Evolutionary conservation across 306 rosid genomes (phyloP).

Genomic region (Citrullus amarus): DNA sequence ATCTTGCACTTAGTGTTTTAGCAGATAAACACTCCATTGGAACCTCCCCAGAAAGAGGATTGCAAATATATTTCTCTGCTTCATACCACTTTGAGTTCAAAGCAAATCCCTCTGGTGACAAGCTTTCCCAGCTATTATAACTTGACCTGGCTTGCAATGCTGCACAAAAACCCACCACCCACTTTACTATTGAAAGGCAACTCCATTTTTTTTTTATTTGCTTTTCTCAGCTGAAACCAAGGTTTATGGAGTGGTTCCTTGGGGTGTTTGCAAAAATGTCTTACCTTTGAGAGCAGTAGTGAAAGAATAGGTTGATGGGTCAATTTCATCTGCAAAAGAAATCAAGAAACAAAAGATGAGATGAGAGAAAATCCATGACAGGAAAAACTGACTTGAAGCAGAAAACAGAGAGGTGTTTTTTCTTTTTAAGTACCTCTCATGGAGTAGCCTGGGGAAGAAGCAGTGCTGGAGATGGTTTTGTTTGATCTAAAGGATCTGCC

Average conservation of each 20-base stretch:
- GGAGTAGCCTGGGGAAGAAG: conserved; percentile 81
- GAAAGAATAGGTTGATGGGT: conserved; percentile 90
- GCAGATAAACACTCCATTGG: conserved; percentile 93
- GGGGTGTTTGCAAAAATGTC: background rate
- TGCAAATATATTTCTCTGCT: conserved; percentile 90
- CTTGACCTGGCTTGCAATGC: conserved; percentile 73
- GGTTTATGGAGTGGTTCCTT: background rate
- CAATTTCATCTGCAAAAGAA: conserved; percentile 71
- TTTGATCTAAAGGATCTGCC: conserved; percentile 69
- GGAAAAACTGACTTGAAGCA: background rate
- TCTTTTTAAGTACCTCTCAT: conserved; percentile 36
- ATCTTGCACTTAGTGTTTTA: conserved; percentile 79
- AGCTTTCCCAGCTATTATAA: conserved; percentile 52
- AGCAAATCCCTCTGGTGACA: conserved; percentile 82
- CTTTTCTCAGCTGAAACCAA: background rate
- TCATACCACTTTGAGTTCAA: conserved; percentile 93
- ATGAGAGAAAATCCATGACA: background rate
- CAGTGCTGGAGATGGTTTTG: conserved; percentile 73
- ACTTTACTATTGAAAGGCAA: background rate
- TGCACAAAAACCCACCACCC: conserved; percentile 22
- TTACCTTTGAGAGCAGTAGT: conserved; percentile 79
- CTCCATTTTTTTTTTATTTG: background rate
- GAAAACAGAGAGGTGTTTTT: background rate
- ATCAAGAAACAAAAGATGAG: background rate
- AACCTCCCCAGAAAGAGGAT: conserved; percentile 84